A percentile compares a stretch with the other conserved stretches of the same genome.
Evolutionary conservation across 768 basidiomycete genomes (phyloP).

Genomic region (Agrocybe pediades): DNA sequence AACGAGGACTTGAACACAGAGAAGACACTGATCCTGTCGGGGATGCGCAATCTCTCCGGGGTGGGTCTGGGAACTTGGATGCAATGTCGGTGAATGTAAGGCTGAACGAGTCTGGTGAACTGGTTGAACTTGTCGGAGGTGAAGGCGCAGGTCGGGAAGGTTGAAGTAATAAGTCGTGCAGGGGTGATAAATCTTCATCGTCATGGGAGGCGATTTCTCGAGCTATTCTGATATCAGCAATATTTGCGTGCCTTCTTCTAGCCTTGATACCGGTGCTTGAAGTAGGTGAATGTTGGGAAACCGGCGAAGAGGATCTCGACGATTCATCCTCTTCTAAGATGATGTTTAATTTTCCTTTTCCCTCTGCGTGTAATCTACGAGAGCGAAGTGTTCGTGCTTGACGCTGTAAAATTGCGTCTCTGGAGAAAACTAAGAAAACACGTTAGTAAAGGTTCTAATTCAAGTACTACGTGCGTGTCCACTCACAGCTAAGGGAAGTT

Average conservation of each 20-base stretch:
- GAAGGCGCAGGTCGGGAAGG: slow-evolving; percentile 29
- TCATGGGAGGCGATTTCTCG: slow-evolving; percentile 20
- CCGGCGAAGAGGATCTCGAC: slow-evolving; percentile 14
- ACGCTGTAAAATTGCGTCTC: slow-evolving; percentile 30
- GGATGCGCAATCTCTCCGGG: slow-evolving; percentile 30
- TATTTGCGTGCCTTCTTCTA: slow-evolving; percentile 27
- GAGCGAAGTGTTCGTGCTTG: slow-evolving; percentile 29
- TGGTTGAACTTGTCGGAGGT: slow-evolving; percentile 19
- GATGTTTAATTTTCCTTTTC: slow-evolving; percentile 26
- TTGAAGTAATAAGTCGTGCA: slow-evolving; percentile 19
- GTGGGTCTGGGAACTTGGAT: slow-evolving; percentile 39
- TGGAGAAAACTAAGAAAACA: slow-evolving; percentile 28
- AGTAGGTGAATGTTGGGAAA: slow-evolving; percentile 4
- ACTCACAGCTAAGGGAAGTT: slow-evolving; percentile 29
- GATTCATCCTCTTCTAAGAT: slow-evolving; percentile 35
- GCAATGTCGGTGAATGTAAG: slow-evolving; percentile 34
- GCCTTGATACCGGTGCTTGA: slow-evolving; percentile 17
- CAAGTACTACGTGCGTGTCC: not conserved
- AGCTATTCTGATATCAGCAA: slow-evolving; percentile 31
- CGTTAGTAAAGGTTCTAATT: slow-evolving; percentile 9
- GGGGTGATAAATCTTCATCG: slow-evolving; percentile 22
- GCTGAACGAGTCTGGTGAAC: slow-evolving; percentile 33
- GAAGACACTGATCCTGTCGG: slow-evolving; percentile 42
- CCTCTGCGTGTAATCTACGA: slow-evolving; percentile 15
- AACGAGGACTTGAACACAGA: slow-evolving; percentile 38